phyloP scores from a whole-genome alignment of 2,329 filamentous ascomycete species.

The Trichoderma koningiopsis region DNA sequence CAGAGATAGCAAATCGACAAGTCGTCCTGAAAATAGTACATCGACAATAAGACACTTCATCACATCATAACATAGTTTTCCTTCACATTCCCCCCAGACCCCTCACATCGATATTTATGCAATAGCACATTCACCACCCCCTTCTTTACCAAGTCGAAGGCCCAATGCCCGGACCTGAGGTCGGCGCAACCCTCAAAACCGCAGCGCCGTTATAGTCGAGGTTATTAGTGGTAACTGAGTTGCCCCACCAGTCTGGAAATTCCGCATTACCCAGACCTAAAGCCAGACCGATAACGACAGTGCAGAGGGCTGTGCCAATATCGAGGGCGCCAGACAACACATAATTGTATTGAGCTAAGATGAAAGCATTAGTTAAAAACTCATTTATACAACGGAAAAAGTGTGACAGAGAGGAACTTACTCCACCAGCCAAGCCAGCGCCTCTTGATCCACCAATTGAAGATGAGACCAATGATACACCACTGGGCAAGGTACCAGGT shows the following conservation, averaged over 20 bases:
- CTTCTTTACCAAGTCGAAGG: constrained; percentile 12
- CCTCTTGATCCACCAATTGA: constrained; percentile 56
- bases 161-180: constrained; percentile 12
- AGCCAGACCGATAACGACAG: constrained; percentile 54
- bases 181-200: constrained; percentile 26
- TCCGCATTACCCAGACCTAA: constrained; percentile 48
- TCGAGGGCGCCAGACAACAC: constrained; percentile 61
- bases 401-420: constrained; percentile 35
- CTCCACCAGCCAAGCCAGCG: constrained; percentile 59
- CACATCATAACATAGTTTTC: constrained; percentile 1
- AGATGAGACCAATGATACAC: constrained; percentile 57
- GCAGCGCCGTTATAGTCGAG: constrained; percentile 36
- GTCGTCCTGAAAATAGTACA: neutral
- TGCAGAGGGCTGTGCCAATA: constrained; percentile 59
- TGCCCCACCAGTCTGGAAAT: constrained; percentile 55
- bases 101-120: neutral
- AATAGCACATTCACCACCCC: neutral
- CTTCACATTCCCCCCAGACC: neutral
- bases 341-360: constrained; percentile 54
- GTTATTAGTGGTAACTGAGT: constrained; percentile 34
- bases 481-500: constrained; percentile 58
- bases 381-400: neutral
- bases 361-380: neutral
- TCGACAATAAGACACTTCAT: neutral
- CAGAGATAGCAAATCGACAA: neutral